Base-by-base conservation (phyloP, 495 filamentous ascomycete species). In the Recurvomyces mirabilis region DNA sequence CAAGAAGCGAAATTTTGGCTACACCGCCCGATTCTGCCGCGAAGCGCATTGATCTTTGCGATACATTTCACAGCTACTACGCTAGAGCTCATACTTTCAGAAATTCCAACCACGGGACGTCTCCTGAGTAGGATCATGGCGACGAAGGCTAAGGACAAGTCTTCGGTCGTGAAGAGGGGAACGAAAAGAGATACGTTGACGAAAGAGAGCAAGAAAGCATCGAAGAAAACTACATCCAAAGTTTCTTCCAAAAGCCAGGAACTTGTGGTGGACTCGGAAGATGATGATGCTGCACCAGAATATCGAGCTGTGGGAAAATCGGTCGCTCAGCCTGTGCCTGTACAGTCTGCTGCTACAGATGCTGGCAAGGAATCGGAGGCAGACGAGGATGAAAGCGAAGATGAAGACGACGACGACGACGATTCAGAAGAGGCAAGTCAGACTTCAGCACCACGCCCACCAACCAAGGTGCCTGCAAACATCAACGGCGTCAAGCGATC, bases 401-500 rank as follows among this genome's bases (percentile, higher is more conserved):
- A 43, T 19, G 24, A 31, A 32, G 28, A 43, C 44, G 24, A 9
- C 11, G n/a, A 41, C 12, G 26, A 24, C 36, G 10, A 33, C 21
- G 12, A 41, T 34, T 17, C 11, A 21, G 45, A 48, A 13, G 34
- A 37, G 20, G 20, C 33, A 15, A 29, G 31, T 11, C 9, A 3
- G 25, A 43, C 2, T 22, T 11, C 12, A 9, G 14, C 17, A 20
- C 12, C 6, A 18, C 37, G 17, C 18, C 7, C 23, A 17, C 10
- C 25, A 5, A 42, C 21, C 11, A 24, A 24, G 29, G 20, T 13
- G 12, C 18, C 42, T 4, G 17, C 20, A 14, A 25, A 48, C 19
- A 36, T 49, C 44, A 53, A 53, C 39, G 51, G 45, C 11, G 46
- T 53, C 14, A 53, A 53, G 45, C 13, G 51, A 19, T 42, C 35